Evolutionary conservation across 2,329 filamentous ascomycete genomes (phyloP), one percentile per base, ranked within the genome.

Genomic region (Cercospora sp.): DNA sequence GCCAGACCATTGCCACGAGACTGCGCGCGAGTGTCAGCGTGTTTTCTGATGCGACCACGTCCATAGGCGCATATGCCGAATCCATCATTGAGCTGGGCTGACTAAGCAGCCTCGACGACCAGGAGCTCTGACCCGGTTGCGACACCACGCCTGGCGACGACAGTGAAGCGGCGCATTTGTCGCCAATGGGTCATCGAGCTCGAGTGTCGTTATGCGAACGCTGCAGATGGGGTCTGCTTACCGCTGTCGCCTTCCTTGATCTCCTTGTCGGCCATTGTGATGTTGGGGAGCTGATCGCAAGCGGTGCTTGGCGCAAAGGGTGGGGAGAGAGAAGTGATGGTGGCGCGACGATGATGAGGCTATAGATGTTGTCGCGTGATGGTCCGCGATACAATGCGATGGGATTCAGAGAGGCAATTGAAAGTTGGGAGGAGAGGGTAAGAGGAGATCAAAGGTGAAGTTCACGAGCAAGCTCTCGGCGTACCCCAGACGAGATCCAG

Each of bases 1-100:
- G 66, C 82, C 81, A 67, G 82, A 82, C 87, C 87, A 89, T 75
- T 84, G 83, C 88, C 87, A 90, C 67, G 87, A 87, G 74, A 90
- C 88, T 90, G 73, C 61, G 63, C 39, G 67, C 18, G 20, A 60
- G 16, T n/a, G 36, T 69, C 64, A 69, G 66, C 67, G 7, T n/a
- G 12, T n/a, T 30, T 60, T 66, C 62, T 45, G 30, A 13, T 12
- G 55, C 26, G 51, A 33, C 23, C n/a, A 20, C 39, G 33, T 45
- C 31, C 45, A 65, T 23, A 36, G 28, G 30, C n/a, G 48, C 36
- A 62, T 28, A 42, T 51, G 60, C 36, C 58, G 55, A 30, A 36
- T 28, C 63, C 63, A 65, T 39, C 42, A 23, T 45, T 53, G 57
- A 61, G 59, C 65, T 23, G n/a, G 28, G 66, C 63, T 73, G 70